These are phyloP conservation scores for Aureobasidium musti DNA, from an alignment of 2,329 filamentous ascomycete species.

Conservation along the genomic window DNA sequence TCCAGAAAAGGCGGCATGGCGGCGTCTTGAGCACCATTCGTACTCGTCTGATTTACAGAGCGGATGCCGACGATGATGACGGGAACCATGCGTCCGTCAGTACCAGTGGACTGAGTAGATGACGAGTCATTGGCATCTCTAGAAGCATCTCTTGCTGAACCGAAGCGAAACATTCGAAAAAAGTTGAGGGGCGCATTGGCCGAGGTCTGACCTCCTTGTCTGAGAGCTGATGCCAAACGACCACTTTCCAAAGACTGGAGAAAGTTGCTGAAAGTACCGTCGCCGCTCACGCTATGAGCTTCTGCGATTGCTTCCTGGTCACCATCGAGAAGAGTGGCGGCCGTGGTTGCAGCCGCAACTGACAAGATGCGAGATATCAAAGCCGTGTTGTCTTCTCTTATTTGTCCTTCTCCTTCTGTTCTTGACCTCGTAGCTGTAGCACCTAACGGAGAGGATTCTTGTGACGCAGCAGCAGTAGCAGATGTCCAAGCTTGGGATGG, in stretches of 20 bases:
- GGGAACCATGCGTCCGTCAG: slow-evolving; percentile 63
- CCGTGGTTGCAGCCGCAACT: slow-evolving; percentile 64
- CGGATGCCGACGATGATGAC: slow-evolving; percentile 70
- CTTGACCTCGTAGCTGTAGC: slow-evolving; percentile 9
- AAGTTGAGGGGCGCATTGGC: slow-evolving; percentile 61
- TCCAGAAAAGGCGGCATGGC: slow-evolving; percentile 53
- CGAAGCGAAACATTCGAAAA: slow-evolving; percentile 68
- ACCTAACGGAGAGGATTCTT: not conserved
- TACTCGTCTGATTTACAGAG: slow-evolving; percentile 57
- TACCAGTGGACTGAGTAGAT: slow-evolving; percentile 31
- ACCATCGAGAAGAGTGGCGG: slow-evolving; percentile 64
- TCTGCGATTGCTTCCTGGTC: slow-evolving; percentile 58
- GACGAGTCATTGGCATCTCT: slow-evolving; percentile 17
- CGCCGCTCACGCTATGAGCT: slow-evolving; percentile 55
- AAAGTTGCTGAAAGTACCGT: slow-evolving; percentile 64
- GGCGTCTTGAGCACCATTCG: slow-evolving; percentile 48
- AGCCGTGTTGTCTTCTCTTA: slow-evolving; percentile 63
- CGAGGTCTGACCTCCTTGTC: slow-evolving; percentile 48
- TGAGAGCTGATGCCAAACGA: slow-evolving; percentile 58
- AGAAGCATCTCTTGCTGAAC: slow-evolving; percentile 40
- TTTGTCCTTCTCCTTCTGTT: slow-evolving; percentile 53
- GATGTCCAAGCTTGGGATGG: not conserved
- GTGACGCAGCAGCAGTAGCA: not conserved
- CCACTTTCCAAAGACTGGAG: slow-evolving; percentile 64
- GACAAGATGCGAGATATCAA: slow-evolving; percentile 62